Conservation (phyloP, 306 rosid genomes). For the Lathyrus tuberosus region DNA sequence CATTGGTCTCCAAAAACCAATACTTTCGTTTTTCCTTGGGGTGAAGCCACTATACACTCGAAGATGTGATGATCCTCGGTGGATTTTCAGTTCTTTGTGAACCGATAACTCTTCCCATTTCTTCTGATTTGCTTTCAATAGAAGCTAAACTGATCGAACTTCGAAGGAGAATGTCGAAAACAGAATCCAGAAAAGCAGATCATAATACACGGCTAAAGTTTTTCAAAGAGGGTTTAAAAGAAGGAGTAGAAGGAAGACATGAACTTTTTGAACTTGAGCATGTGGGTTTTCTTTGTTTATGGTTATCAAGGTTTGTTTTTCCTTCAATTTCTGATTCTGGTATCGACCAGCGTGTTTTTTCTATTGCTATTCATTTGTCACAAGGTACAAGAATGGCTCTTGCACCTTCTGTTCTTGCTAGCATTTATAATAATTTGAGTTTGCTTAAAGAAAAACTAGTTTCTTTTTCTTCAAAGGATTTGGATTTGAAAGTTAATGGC, state of each 20-base stretch:
- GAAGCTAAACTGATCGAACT: slow-evolving; percentile 17
- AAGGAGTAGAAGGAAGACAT: background rate
- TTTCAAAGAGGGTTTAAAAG: slow-evolving; percentile 37
- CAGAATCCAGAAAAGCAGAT: slow-evolving; percentile 28
- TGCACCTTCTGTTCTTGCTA: slow-evolving; percentile 37
- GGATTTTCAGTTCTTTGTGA: slow-evolving; percentile 51
- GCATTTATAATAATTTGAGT: slow-evolving; percentile 31
- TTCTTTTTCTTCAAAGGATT: slow-evolving; percentile 19
- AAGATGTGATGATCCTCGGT: slow-evolving; percentile 50
- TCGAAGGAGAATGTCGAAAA: background rate
- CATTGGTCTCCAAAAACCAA: slow-evolving; percentile 48
- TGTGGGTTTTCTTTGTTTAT: slow-evolving; percentile 52
- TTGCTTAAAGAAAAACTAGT: slow-evolving; percentile 32
- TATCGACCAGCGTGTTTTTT: slow-evolving; percentile 7
- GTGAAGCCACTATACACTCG: slow-evolving; percentile 56
- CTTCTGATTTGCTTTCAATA: background rate
- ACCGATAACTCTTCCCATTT: slow-evolving; percentile 21
- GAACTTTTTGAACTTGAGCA: slow-evolving; percentile 46
- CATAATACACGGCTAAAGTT: slow-evolving; percentile 41
- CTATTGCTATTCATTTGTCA: slow-evolving; percentile 35
- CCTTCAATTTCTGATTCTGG: slow-evolving; percentile 3
- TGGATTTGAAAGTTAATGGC: slow-evolving; percentile 13
- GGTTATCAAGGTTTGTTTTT: slow-evolving; percentile 46
- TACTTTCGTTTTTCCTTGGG: slow-evolving; percentile 55
- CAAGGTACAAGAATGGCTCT: slow-evolving; percentile 32